Conservation (phyloP, 768 basidiomycete species). For the Pleurotus eryngii region DNA sequence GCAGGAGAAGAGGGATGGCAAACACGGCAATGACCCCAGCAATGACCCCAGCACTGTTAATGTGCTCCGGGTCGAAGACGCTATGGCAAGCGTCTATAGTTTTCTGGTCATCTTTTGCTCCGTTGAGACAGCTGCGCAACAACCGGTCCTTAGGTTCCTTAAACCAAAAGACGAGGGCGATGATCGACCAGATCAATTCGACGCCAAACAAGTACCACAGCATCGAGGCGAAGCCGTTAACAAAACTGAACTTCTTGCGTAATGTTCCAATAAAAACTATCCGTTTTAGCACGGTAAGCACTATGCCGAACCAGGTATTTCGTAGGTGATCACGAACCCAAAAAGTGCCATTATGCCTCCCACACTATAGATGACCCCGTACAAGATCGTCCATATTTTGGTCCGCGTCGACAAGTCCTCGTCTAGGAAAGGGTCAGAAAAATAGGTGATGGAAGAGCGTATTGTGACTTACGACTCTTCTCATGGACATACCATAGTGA, state of each 20-base stretch:
- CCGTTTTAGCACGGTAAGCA: neutral
- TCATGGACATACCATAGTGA: slow-evolving; percentile 19
- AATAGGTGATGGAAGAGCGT: neutral
- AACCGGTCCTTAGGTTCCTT: slow-evolving; percentile 23
- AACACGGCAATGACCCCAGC: slow-evolving; percentile 27
- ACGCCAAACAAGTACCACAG: slow-evolving; percentile 25
- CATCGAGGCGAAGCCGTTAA: slow-evolving; percentile 30
- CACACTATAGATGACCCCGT: slow-evolving; percentile 28
- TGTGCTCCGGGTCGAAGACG: slow-evolving; percentile 16
- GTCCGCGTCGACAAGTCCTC: slow-evolving; percentile 20
- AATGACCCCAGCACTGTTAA: slow-evolving; percentile 18
- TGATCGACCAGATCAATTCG: slow-evolving; percentile 24
- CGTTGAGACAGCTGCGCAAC: slow-evolving; percentile 26
- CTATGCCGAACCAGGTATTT: slow-evolving; percentile 2
- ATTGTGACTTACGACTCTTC: slow-evolving; percentile 17
- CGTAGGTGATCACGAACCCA: slow-evolving; percentile 23
- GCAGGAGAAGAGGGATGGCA: slow-evolving; percentile 33
- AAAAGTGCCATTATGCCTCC: slow-evolving; percentile 30
- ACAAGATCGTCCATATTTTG: slow-evolving; percentile 28
- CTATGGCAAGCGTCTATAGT: slow-evolving; percentile 28
- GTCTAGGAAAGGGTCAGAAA: slow-evolving; percentile 14
- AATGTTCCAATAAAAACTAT: slow-evolving; percentile 39
- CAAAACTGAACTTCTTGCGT: slow-evolving; percentile 32
- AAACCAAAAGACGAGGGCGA: slow-evolving; percentile 31
- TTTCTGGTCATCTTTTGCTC: slow-evolving; percentile 16